Evolutionary conservation across 2,329 filamentous ascomycete genomes (phyloP), one percentile per base, ranked within the genome.

Genomic region (Colletotrichum plurivorum): DNA sequence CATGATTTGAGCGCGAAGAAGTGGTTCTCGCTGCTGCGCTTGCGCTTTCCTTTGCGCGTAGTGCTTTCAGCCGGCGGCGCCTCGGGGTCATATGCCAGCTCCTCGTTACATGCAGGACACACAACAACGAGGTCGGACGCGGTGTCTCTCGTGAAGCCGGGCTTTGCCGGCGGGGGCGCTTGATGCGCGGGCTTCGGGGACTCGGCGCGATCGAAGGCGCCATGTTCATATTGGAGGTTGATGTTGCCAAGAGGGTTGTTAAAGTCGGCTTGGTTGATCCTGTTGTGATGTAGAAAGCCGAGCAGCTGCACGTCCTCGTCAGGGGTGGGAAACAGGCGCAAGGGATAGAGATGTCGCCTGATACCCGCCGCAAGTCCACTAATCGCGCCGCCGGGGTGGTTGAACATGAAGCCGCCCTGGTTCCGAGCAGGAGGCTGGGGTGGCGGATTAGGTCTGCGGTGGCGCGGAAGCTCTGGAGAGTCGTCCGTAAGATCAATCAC

Each of bases 1-100:
- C 96, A 99, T 59, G 87, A 87, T 80, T 95, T 97, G 43, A 96
- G 87, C 1, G 96, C 92, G 94, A 95, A 98, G 71, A 98, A 95
- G 75, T 97, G 93, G 76, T 93, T 91, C 80, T 97, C 94, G 22
- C 85, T 87, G 7, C 83, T 87, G 7, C 83, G 80, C 20, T 85
- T 82, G 41, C 78, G 73, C 74, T 87, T 90, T 55, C 82, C 81
- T 46, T 82, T 85, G 18, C 82, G 79, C 10, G 81, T 0, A 79
- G 77, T 20, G 71, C 71, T 60, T 27, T 76, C 74, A 16, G 71
- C 74, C 5, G 75, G 73, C 20, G 74, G 73, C 46, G 83, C 80
- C 1, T 82, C 77, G 0, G 89, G 89, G 15, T 94, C 93, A 58
- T 92, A 90, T 6, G 94, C 92, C 16, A 99, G 83, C 80, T 98